Base-by-base conservation (phyloP, 192 early-diverging fungal species). In the Gigaspora rosea region DNA sequence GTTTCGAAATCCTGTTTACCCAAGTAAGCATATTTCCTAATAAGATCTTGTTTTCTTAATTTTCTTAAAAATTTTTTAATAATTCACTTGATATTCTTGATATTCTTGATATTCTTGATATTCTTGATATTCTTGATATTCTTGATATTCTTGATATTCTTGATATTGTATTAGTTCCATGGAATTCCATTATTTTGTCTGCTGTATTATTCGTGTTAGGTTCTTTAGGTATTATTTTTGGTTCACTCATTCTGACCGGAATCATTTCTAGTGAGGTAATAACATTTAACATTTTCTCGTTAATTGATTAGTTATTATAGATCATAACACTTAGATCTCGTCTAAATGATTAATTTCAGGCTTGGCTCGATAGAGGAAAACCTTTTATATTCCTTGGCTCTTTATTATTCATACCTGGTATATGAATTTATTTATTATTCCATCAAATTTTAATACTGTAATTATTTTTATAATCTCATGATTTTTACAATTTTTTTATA, bases 341-440 rank as follows among this genome's bases (percentile, higher is more conserved):
- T 10, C 18, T 56, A 46, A 74, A 57, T 81, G 32, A 76, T 16
- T 10, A 61, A 54, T 20, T 47, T 27, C 69, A 88, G 85, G 78
- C 80, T 4, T 89, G 86, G 86, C 63, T 86, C 3, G 83, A 84
- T 71, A 82, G 82, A 80, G 88, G 86, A 50, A 86, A 82, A 36
- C 83, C 85, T 35, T 82, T 89, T n/a, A 61, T 88, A 35, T 82
- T 89, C 7, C 78, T 89, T 49, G 88, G 85, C n/a, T 73, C 80
- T 50, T 79, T 89, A 41, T 85, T 87, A 84, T 89, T 89, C 73
- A 87, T 89, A 54, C 88, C 88, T 63, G 86, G 87, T 85, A 83
- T 61, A 72, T n/a, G 51, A 59, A 50, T 11, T 32, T 64, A 2
- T 8, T 27, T 27, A 27, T 27, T 27, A 27, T 27, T 27, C 27